Conservation (phyloP, 2,329 filamentous ascomycete genomes). For the Aspergillus costaricaensis region DNA sequence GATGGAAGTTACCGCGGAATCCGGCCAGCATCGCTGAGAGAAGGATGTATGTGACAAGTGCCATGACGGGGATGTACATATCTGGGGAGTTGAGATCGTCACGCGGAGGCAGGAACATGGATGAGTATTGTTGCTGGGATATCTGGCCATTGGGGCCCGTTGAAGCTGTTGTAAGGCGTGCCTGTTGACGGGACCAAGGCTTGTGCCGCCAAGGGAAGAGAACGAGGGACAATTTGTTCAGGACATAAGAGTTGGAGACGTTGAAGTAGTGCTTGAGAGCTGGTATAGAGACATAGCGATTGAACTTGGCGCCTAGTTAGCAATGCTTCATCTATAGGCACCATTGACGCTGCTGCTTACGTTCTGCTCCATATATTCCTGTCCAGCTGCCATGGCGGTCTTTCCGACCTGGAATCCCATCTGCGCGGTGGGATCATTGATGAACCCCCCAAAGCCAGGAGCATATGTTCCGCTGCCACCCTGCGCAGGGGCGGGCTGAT, state of each 20-base stretch:
- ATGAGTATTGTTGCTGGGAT: slow-evolving; percentile 57
- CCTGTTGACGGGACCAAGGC: slow-evolving; percentile 92
- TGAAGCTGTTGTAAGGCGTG: slow-evolving; percentile 48
- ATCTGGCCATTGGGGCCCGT: slow-evolving; percentile 60
- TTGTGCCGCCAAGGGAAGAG: slow-evolving; percentile 97
- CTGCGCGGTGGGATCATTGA: slow-evolving; percentile 92
- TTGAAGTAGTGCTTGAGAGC: slow-evolving; percentile 99
- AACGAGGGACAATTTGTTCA: slow-evolving; percentile 89
- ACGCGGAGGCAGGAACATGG: slow-evolving; percentile 78
- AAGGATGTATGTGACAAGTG: slow-evolving; percentile 94
- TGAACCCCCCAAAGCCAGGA: slow-evolving; percentile 82
- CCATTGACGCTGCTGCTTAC: slow-evolving; percentile 54
- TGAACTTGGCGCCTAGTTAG: slow-evolving; percentile 55
- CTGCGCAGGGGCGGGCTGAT: slow-evolving; percentile 48
- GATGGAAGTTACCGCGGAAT: slow-evolving; percentile 86
- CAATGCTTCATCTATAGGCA: neutral
- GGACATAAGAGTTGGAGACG: slow-evolving; percentile 94
- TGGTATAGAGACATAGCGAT: slow-evolving; percentile 85
- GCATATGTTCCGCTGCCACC: slow-evolving; percentile 44
- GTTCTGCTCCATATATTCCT: slow-evolving; percentile 94
- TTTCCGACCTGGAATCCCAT: slow-evolving; percentile 94
- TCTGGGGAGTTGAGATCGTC: slow-evolving; percentile 98
- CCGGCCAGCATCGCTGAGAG: slow-evolving; percentile 89
- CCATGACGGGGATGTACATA: slow-evolving; percentile 99
- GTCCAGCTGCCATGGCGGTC: slow-evolving; percentile 84